phyloP scores from a whole-genome alignment of 106 monocot genomes.

The Platanthera guangdongensis region DNA sequence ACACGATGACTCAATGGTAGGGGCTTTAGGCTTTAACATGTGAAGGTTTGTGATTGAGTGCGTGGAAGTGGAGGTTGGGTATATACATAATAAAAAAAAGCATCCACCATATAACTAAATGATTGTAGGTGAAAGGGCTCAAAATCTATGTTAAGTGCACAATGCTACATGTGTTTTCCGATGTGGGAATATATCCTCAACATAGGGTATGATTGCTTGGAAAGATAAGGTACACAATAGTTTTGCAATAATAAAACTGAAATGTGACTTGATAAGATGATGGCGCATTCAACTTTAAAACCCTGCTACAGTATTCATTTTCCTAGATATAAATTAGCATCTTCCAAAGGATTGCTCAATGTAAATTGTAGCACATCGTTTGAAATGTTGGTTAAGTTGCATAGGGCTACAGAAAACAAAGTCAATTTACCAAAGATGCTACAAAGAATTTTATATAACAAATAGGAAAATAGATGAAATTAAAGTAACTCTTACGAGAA shows the following conservation, averaged over 20 bases:
- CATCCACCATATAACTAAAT: no score
- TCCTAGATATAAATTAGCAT: not conserved
- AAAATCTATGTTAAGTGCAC: no score
- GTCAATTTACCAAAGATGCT: not conserved
- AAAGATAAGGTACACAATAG: not conserved
- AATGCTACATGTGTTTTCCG: no score
- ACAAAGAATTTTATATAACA: not conserved
- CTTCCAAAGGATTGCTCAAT: not conserved
- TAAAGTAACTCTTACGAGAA: slow-evolving; percentile 26
- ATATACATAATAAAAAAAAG: no score
- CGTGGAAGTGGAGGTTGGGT: no score
- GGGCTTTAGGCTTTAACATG: no score
- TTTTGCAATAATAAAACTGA: not conserved
- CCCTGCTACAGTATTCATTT: not conserved
- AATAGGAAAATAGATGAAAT: not conserved
- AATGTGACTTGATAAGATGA: not conserved
- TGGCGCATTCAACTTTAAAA: not conserved
- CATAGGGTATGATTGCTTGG: not conserved
- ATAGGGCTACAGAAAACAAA: not conserved
- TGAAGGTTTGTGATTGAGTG: no score
- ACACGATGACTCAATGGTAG: no score
- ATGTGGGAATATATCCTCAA: no score
- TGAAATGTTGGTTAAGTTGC: not conserved
- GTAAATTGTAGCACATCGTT: not conserved
- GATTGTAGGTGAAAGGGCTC: no score